Percentiles rank a stretch among this genome's conserved stretches.
Conservation (phyloP, 352 stramenopile genomes). For the Globisporangium sylvaticum region DNA sequence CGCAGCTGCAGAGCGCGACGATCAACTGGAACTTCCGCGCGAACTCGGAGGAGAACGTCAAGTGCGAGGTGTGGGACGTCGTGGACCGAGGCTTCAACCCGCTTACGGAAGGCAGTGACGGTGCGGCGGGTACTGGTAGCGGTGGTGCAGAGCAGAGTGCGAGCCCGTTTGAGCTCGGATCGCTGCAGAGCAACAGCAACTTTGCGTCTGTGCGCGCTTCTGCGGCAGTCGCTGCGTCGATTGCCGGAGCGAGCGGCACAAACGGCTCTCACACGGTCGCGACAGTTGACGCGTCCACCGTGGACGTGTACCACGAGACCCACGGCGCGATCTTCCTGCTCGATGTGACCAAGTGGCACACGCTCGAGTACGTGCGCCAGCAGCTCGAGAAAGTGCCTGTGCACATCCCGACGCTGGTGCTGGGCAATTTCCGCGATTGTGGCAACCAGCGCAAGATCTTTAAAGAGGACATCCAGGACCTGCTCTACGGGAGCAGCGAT, state of each 20-base stretch:
- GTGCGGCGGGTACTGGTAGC: not conserved
- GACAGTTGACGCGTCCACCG: slow-evolving; percentile 73
- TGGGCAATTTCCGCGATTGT: slow-evolving; percentile 80
- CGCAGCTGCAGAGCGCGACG: slow-evolving; percentile 82
- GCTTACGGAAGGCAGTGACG: slow-evolving; percentile 12
- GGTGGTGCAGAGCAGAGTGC: not conserved
- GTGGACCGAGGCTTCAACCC: slow-evolving; percentile 72
- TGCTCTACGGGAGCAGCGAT: slow-evolving; percentile 54
- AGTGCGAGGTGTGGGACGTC: slow-evolving; percentile 92
- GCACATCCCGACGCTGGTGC: slow-evolving; percentile 75
- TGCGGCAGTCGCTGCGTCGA: slow-evolving; percentile 21
- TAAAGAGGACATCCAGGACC: slow-evolving; percentile 77
- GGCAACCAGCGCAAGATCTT: slow-evolving; percentile 76
- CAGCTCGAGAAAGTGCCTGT: slow-evolving; percentile 66
- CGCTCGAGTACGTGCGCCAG: slow-evolving; percentile 78
- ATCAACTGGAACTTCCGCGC: slow-evolving; percentile 83
- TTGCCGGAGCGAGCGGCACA: slow-evolving; percentile 13
- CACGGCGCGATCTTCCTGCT: slow-evolving; percentile 87
- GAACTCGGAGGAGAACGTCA: slow-evolving; percentile 75
- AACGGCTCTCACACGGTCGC: slow-evolving; percentile 58
- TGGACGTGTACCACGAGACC: slow-evolving; percentile 90
- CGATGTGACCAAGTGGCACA: slow-evolving; percentile 77
- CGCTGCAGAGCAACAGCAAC: slow-evolving; percentile 11
- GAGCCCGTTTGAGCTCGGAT: slow-evolving; percentile 26
- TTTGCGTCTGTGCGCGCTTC: slow-evolving; percentile 22